These are phyloP conservation scores for Xanthoconium purpureum DNA, from an alignment of 768 basidiomycete species.

Conservation along the genomic window DNA sequence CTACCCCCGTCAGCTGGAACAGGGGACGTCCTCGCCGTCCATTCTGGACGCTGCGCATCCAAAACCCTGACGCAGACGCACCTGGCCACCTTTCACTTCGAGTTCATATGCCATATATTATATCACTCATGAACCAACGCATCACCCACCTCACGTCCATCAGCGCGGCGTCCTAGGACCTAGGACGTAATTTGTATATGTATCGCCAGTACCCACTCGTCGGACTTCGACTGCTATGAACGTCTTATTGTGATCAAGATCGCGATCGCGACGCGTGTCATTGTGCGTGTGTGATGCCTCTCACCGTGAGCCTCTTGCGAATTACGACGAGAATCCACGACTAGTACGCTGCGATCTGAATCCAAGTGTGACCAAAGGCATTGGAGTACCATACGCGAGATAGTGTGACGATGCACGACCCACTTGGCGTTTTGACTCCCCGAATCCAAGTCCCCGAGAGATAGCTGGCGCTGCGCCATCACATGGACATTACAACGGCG, in stretches of 20 bases:
- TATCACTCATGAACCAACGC: neutral
- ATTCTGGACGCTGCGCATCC: neutral
- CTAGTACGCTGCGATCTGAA: too few species aligned
- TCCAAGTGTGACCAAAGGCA: neutral
- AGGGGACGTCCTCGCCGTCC: neutral
- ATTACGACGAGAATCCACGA: neutral
- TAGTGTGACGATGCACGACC: neutral
- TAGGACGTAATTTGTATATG: neutral
- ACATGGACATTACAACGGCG: neutral
- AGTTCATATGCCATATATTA: neutral
- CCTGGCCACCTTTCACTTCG: neutral
- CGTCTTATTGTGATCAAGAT: neutral
- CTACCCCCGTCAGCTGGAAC: neutral
- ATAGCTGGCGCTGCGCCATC: neutral
- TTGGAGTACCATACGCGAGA: too few species aligned
- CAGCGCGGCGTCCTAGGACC: neutral
- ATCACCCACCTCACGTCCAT: neutral
- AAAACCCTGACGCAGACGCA: neutral
- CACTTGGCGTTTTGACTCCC: neutral
- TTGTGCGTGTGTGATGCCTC: neutral
- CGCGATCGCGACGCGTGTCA: neutral
- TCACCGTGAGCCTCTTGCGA: neutral
- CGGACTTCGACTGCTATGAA: neutral
- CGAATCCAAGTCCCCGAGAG: neutral
- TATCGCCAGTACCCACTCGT: neutral